Evolutionary conservation across 139 green algal species (phyloP).

Genomic region (Nannochloris sp.): DNA sequence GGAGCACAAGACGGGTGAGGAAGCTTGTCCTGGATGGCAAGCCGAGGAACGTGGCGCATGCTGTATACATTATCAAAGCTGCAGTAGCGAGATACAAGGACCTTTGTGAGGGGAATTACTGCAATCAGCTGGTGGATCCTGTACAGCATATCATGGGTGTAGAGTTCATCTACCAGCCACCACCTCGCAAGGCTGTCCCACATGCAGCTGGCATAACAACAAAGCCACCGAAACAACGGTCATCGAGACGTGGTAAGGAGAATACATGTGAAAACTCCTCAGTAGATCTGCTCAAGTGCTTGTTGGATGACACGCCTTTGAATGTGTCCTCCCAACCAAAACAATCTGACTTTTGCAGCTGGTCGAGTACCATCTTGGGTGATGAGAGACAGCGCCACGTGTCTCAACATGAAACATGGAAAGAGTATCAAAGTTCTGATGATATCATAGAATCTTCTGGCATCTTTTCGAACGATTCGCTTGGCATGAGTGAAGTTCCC

Average conservation of each 20-base stretch:
- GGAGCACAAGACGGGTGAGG: not conserved
- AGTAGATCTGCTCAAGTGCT: too few relatives aligned
- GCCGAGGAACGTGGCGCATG: slow-evolving; percentile 22
- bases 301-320: too few relatives aligned
- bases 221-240: not conserved
- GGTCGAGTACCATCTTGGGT: too few relatives aligned
- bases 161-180: slow-evolving; percentile 82
- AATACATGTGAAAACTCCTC: too few relatives aligned
- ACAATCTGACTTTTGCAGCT: too few relatives aligned
- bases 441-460: too few relatives aligned
- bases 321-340: too few relatives aligned
- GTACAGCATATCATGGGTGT: slow-evolving; percentile 66
- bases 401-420: too few relatives aligned
- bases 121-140: slow-evolving; percentile 55
- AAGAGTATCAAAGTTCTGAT: too few relatives aligned
- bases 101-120: slow-evolving; percentile 67
- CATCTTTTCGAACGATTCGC: too few relatives aligned
- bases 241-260: not conserved
- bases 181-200: slow-evolving; percentile 61
- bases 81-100: slow-evolving; percentile 83
- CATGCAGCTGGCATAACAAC: slow-evolving; percentile 41
- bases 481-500: too few relatives aligned
- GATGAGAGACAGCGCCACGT: too few relatives aligned
- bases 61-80: slow-evolving; percentile 55
- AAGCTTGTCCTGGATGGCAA: not conserved